These are phyloP conservation scores for Kalaharituber pfeilii DNA, from an alignment of 2,329 filamentous ascomycete species.

Conservation along the genomic window DNA sequence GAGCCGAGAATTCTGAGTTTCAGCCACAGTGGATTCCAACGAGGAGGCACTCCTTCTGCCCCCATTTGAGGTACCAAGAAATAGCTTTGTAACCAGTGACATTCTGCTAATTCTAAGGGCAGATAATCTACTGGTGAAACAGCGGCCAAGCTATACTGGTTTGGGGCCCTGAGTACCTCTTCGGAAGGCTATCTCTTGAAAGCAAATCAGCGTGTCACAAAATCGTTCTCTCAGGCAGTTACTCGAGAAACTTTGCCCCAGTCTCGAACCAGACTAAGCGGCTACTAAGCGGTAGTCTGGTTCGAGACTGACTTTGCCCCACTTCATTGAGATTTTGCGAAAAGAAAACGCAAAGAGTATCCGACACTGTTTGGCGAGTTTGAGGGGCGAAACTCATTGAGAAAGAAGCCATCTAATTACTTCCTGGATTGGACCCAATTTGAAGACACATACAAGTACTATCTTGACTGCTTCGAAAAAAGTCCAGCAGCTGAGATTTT, in stretches of 20 bases:
- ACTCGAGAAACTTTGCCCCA: neutral
- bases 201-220: neutral
- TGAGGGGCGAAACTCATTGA: neutral
- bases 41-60: neutral
- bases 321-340: neutral
- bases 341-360: neutral
- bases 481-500: neutral
- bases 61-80: neutral
- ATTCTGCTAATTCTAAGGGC: too few species aligned
- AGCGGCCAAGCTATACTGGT: neutral
- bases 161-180: neutral
- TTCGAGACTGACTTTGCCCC: too few species aligned
- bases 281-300: too few species aligned
- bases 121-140: neutral
- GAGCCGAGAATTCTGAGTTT: too few species aligned
- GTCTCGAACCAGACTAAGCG: too few species aligned
- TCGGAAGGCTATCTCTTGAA: neutral
- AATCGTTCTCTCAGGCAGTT: neutral
- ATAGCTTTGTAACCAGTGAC: neutral
- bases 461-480: neutral
- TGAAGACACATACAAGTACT: neutral
- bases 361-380: neutral
- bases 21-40: neutral
- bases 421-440: neutral
- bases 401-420: neutral